Evolutionary conservation across 1,139 yeast genomes (phyloP).

Genomic region (Lodderomyces elongisporus): DNA sequence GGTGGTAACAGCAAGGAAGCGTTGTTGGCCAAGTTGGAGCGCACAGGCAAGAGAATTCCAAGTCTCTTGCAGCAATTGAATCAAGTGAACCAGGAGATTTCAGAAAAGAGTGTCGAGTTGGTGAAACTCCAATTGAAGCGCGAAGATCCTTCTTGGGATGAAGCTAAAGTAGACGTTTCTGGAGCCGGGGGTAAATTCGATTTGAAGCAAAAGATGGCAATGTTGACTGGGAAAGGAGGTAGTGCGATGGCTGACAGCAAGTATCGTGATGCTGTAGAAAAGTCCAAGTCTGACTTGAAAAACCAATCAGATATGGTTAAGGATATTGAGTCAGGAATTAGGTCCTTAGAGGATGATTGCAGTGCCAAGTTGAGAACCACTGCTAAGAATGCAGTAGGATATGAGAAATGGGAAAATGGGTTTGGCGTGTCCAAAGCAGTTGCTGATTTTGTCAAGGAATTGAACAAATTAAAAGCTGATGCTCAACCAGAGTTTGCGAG

Average conservation of each 20-base stretch:
- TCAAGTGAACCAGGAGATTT: slow-evolving; percentile 61
- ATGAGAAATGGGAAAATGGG: slow-evolving; percentile 81
- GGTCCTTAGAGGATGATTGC: slow-evolving; percentile 64
- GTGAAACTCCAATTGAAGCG: slow-evolving; percentile 50
- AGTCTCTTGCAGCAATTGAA: slow-evolving; percentile 57
- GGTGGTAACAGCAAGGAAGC: slow-evolving; percentile 29
- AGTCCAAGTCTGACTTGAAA: slow-evolving; percentile 51
- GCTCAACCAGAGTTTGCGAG: neutral
- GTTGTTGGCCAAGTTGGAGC: slow-evolving; percentile 48
- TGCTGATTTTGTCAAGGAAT: slow-evolving; percentile 53
- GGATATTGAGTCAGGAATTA: slow-evolving; percentile 73
- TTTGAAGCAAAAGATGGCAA: slow-evolving; percentile 83
- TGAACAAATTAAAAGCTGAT: slow-evolving; percentile 17
- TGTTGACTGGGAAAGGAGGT: slow-evolving; percentile 71
- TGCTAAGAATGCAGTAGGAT: slow-evolving; percentile 48
- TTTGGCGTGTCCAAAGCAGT: slow-evolving; percentile 66
- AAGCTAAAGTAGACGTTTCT: slow-evolving; percentile 54
- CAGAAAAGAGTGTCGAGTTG: slow-evolving; percentile 61
- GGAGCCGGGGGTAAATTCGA: slow-evolving; percentile 83
- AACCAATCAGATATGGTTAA: slow-evolving; percentile 54
- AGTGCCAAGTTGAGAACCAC: slow-evolving; percentile 40
- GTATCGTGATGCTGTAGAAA: slow-evolving; percentile 51
- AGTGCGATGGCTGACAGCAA: slow-evolving; percentile 41
- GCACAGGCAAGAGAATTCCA: slow-evolving; percentile 61
- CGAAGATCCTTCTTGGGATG: slow-evolving; percentile 61